Base-by-base conservation (phyloP, 148 eudicot genomes). In the Fallopia convolvulus region DNA sequence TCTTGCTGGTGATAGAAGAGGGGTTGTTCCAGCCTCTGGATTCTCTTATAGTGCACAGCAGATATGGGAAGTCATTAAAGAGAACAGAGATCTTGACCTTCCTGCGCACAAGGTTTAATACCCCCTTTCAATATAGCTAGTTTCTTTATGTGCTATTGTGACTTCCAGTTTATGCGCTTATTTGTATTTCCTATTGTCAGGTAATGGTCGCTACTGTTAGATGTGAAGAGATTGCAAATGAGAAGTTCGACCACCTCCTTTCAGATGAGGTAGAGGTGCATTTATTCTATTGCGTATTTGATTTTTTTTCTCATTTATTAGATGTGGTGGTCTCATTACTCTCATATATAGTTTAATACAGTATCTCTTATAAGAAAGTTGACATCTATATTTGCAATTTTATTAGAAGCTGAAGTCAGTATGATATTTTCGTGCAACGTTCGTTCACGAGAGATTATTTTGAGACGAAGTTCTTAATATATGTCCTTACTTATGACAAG, bases 21-120 rank as follows among this genome's bases (percentile, higher is more conserved):
- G 58, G 17, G 58, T 52, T 52, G 58, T 52, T 52, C 58, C 58
- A 3, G 58, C 58, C n/a, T 52, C 58, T 4, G 84, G 84, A 21
- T 82, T 82, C 74, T 82, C 84, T 46, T 78, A 74, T 63, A 82
- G 84, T 75, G 81, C 78, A 23, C 81, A 78, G 40, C 80, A 82
- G 76, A 82, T 82, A 26, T 82, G 84, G 84, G 72, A 78, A 70
- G 65, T 78, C 56, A 82, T 81, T 33, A 81, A 77, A 78, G 80
- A 81, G 21, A 81, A 81, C 39, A 74, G 39, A 61, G 83, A 81
- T 50, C 84, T 82, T 47, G 84, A 82, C 68, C 80, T 82, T 75
- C 84, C 84, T 74, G 72, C 58, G 1, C 84, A 82, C 60, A 82
- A 75, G 84, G 84, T 53, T 20, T 70, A 52, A 17, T 52, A 3